A percentile compares a stretch with the other conserved stretches of the same genome.
These are phyloP conservation scores for Botrytis medusae DNA, from an alignment of 2,329 filamentous ascomycete genomes.

Conservation along the genomic window DNA sequence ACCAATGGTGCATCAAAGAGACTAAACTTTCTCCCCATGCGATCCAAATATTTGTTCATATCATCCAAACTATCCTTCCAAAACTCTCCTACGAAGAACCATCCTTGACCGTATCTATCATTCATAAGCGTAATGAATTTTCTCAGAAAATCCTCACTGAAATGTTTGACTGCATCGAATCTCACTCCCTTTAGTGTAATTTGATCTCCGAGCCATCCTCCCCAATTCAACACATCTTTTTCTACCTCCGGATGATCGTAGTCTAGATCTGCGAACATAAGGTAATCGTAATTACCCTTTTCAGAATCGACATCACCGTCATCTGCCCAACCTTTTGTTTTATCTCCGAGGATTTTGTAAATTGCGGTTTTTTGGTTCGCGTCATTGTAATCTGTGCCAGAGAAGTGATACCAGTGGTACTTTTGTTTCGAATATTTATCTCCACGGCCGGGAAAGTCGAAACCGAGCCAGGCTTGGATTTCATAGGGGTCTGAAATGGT, in stretches of 20 bases:
- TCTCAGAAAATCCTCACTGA: conserved; percentile 63
- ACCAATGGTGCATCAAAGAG: conserved; percentile 70
- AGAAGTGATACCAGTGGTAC: conserved; percentile 69
- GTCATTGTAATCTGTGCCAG: conserved; percentile 65
- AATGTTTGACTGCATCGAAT: conserved; percentile 73
- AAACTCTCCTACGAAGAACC: conserved; percentile 69
- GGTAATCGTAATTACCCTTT: conserved; percentile 68
- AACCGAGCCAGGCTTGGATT: conserved; percentile 68
- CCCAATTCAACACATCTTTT: conserved; percentile 65
- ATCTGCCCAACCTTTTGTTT: conserved; percentile 62
- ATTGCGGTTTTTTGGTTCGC: conserved; percentile 56
- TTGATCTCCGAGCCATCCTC: conserved; percentile 62
- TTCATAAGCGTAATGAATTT: conserved; percentile 62
- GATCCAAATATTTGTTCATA: conserved; percentile 57
- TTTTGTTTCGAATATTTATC: conserved; percentile 60
- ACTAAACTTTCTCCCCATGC: conserved; percentile 57
- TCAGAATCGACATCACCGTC: conserved; percentile 58
- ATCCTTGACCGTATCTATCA: conserved; percentile 49
- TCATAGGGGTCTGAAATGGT: conserved; percentile 56
- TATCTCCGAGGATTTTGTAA: conserved; percentile 62
- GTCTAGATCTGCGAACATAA: conserved; percentile 73
- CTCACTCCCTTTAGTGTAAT: conserved; percentile 64
- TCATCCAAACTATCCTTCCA: conserved; percentile 60
- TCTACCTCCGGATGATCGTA: conserved; percentile 63
- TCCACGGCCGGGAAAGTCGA: conserved; percentile 62